Evolutionary conservation across 1,284 basidiomycete species (phyloP).

Genomic region (Cutaneotrichosporon mucoides): DNA sequence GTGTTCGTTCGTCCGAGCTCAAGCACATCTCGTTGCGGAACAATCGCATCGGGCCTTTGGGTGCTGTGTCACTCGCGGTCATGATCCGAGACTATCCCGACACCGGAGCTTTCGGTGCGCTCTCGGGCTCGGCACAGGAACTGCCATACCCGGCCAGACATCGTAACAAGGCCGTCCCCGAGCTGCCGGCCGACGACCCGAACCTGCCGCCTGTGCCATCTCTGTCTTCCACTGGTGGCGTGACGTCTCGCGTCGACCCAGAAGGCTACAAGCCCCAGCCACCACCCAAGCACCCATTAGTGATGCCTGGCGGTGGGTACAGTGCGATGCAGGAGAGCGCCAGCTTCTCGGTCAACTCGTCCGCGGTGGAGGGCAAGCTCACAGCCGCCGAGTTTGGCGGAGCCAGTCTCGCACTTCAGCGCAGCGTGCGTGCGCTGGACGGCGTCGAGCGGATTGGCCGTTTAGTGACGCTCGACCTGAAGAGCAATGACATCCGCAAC

Average conservation of each 20-base stretch:
- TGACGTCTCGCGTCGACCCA: conserved; percentile 64
- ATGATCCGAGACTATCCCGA: conserved; percentile 95
- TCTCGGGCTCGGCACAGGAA: not conserved
- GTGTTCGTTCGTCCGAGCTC: conserved; percentile 72
- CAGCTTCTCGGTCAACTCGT: conserved; percentile 13
- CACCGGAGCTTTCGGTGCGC: conserved; percentile 39
- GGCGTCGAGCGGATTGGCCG: conserved; percentile 77
- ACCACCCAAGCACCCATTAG: conserved; percentile 33
- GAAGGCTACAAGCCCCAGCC: conserved; percentile 40
- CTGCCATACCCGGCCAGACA: conserved; percentile 1
- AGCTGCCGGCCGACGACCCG: conserved; percentile 19
- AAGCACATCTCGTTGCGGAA: conserved; percentile 81
- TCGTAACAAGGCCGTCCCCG: conserved; percentile 2
- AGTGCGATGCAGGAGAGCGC: conserved; percentile 32
- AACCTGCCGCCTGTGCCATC: conserved; percentile 49
- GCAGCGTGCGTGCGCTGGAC: conserved; percentile 73
- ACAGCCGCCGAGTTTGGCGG: conserved; percentile 27
- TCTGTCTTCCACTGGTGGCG: conserved; percentile 70
- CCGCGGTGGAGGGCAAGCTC: conserved; percentile 31
- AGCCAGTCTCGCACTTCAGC: conserved; percentile 51
- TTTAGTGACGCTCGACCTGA: conserved; percentile 81
- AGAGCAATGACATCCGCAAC: conserved; percentile 82
- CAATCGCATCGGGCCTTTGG: conserved; percentile 74
- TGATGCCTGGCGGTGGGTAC: conserved; percentile 34
- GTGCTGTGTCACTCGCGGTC: conserved; percentile 83